Percentiles rank a stretch among this genome's conserved stretches.
phyloP scores from a whole-genome alignment of 192 early-diverging fungal species.

The Coemansia sp. region DNA sequence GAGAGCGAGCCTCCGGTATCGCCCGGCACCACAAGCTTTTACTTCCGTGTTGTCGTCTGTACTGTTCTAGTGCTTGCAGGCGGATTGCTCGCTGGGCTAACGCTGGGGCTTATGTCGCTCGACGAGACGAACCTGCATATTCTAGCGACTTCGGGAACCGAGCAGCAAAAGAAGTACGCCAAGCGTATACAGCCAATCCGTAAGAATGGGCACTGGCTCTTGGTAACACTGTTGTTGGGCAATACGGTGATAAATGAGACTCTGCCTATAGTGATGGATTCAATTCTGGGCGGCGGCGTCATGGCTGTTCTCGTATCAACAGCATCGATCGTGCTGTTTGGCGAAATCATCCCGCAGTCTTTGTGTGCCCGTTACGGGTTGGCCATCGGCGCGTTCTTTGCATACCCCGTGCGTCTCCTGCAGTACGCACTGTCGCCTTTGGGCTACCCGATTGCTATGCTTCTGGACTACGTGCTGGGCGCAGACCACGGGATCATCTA shows the following conservation, averaged over 20 bases:
- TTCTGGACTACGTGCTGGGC: constrained; percentile 82
- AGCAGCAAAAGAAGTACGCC: constrained; percentile 70
- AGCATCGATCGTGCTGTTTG: constrained; percentile 86
- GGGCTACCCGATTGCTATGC: constrained; percentile 82
- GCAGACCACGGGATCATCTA: constrained; percentile 89
- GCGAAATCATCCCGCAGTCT: constrained; percentile 95
- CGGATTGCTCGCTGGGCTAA: constrained; percentile 66
- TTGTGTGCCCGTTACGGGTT: constrained; percentile 87
- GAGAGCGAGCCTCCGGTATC: not conserved
- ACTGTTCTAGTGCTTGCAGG: constrained; percentile 12
- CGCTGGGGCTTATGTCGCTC: constrained; percentile 67
- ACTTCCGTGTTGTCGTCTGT: constrained; percentile 17
- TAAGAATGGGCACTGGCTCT: constrained; percentile 88
- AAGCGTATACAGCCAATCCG: constrained; percentile 82
- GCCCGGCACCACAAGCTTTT: constrained; percentile 5
- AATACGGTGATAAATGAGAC: constrained; percentile 97
- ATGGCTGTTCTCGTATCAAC: constrained; percentile 88
- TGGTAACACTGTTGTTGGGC: constrained; percentile 87
- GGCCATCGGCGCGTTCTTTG: constrained; percentile 86
- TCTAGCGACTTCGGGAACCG: constrained; percentile 72
- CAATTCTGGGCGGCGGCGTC: constrained; percentile 74
- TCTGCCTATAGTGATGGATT: constrained; percentile 82
- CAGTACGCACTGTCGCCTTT: constrained; percentile 68
- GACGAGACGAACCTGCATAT: constrained; percentile 77
- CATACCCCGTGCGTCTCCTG: constrained; percentile 65